Percentiles rank a stretch among this genome's conserved stretches.
Conservation (phyloP, 495 filamentous ascomycete genomes). For the Terfezia boudieri region DNA sequence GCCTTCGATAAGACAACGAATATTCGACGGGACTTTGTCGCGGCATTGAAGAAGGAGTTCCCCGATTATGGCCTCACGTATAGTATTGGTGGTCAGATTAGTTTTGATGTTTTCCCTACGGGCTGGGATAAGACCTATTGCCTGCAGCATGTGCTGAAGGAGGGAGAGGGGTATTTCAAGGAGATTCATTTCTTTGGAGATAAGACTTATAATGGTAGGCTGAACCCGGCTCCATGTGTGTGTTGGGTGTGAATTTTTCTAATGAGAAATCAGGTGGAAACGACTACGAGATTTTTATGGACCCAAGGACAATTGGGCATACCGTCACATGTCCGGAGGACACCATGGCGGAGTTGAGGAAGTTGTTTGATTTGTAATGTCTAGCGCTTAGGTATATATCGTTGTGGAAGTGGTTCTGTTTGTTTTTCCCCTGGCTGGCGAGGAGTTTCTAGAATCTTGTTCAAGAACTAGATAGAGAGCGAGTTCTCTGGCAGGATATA, state of each 20-base stretch:
- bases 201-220: slow-evolving; percentile 45
- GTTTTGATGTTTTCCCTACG: slow-evolving; percentile 88
- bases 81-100: slow-evolving; percentile 90
- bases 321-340: slow-evolving; percentile 60
- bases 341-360: slow-evolving; percentile 50
- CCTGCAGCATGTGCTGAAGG: slow-evolving; percentile 61
- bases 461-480: no score
- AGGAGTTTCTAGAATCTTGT: no score
- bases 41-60: slow-evolving; percentile 56
- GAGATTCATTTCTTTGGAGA: slow-evolving; percentile 97
- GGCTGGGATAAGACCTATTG: slow-evolving; percentile 99
- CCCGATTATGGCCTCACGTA: slow-evolving; percentile 64
- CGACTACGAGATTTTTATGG: slow-evolving; percentile 79
- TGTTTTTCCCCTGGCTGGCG: no score
- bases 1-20: slow-evolving; percentile 54
- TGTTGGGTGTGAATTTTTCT: not conserved
- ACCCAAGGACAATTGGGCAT: slow-evolving; percentile 64
- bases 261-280: slow-evolving; percentile 42
- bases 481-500: no score
- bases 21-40: slow-evolving; percentile 49
- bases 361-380: slow-evolving; percentile 48
- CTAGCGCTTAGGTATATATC: no score
- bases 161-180: slow-evolving; percentile 44
- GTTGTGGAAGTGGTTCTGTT: no score
- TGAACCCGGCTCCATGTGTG: no score